These are phyloP conservation scores for Mentha longifolia DNA, from an alignment of 257 asterid genomes.

Conservation along the genomic window DNA sequence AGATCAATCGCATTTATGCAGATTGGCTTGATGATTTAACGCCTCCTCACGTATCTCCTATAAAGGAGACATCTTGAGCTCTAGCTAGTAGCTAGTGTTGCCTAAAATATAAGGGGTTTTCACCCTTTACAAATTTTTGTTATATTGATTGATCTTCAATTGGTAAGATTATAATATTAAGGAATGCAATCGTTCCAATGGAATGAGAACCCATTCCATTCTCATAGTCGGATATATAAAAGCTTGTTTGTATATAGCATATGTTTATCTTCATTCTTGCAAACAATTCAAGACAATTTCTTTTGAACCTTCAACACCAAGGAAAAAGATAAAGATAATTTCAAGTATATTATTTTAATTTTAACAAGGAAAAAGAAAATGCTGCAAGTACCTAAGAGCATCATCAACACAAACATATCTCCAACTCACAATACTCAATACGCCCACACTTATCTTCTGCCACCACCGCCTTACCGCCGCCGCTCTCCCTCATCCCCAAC, in stretches of 20 bases:
- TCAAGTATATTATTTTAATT: no score
- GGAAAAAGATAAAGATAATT: no score
- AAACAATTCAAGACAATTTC: no score
- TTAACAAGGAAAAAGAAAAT: conserved; percentile 56
- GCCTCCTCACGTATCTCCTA: conserved; percentile 48
- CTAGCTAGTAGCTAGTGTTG: no score
- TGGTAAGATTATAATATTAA: conserved; percentile 19
- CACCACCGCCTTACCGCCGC: conserved; percentile 55
- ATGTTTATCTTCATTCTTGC: background rate
- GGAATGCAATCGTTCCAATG: background rate
- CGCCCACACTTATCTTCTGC: conserved; percentile 77
- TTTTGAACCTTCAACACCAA: no score
- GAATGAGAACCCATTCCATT: background rate
- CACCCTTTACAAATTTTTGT: background rate
- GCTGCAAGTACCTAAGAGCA: conserved; percentile 81
- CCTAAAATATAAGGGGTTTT: background rate
- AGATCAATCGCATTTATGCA: conserved; percentile 64
- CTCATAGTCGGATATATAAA: background rate
- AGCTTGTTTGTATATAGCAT: no score
- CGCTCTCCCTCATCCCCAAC: conserved; percentile 55
- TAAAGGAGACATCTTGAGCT: conserved; percentile 30
- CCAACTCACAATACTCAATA: conserved; percentile 82
- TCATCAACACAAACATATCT: conserved; percentile 75
- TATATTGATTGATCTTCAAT: conserved; percentile 3
- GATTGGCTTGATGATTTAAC: conserved; percentile 72